Evolutionary conservation across 805 yeast genomes (phyloP).

Genomic region (Starmerella sirachaensis): DNA sequence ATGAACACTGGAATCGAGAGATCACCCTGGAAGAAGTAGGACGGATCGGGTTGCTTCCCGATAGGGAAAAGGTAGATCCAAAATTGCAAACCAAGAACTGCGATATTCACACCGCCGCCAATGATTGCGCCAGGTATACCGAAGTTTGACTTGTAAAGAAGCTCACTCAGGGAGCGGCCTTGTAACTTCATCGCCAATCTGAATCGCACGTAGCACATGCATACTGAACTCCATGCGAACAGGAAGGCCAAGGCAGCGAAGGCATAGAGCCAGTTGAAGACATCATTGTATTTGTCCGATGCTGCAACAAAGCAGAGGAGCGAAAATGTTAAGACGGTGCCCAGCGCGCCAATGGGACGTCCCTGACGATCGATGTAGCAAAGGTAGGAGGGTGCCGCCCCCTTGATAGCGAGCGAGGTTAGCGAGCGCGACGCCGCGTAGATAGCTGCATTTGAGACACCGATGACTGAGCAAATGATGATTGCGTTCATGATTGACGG

Average conservation of each 20-base stretch:
- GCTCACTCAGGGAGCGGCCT: conserved; percentile 57
- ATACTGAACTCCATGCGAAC: conserved; percentile 21
- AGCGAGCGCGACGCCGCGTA: conserved; percentile 58
- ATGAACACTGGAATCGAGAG: conserved; percentile 31
- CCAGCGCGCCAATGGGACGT: conserved; percentile 61
- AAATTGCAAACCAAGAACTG: conserved; percentile 64
- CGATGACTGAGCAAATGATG: conserved; percentile 62
- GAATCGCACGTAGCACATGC: conserved; percentile 29
- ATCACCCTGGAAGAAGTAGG: conserved; percentile 33
- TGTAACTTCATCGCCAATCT: conserved; percentile 48
- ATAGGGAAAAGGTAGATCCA: conserved; percentile 72
- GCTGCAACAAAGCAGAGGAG: conserved; percentile 50
- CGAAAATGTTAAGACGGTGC: conserved; percentile 37
- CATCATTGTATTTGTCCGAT: conserved; percentile 30
- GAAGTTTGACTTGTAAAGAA: conserved; percentile 52
- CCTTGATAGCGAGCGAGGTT: conserved; percentile 52
- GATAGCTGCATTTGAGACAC: conserved; percentile 65
- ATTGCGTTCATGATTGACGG: conserved; percentile 71
- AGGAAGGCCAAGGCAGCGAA: conserved; percentile 22
- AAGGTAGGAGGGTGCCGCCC: conserved; percentile 47
- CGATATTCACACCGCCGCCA: conserved; percentile 45
- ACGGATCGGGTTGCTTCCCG: conserved; percentile 25
- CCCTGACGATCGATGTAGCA: conserved; percentile 67
- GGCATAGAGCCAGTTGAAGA: conserved; percentile 25
- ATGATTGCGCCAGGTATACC: conserved; percentile 59